Conservation (phyloP, 306 rosid species). For the Myrica gale region DNA sequence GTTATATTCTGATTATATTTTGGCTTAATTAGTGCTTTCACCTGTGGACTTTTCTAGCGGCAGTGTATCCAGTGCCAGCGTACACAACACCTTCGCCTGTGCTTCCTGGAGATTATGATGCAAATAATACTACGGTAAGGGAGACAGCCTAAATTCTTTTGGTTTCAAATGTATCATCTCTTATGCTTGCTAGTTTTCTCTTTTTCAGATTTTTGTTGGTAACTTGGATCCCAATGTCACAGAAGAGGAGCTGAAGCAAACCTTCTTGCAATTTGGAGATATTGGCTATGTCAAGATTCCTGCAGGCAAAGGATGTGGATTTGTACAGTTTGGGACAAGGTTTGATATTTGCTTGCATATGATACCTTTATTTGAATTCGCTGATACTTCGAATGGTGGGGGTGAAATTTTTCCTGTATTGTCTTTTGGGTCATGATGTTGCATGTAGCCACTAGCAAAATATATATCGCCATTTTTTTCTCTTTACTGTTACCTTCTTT, state of each 20-base stretch:
- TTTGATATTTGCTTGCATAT: slow-evolving; percentile 23
- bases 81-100: slow-evolving; percentile 55
- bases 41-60: slow-evolving; percentile 35
- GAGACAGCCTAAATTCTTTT: not conserved
- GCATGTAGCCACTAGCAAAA: not conserved
- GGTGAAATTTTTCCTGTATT: slow-evolving; percentile 18
- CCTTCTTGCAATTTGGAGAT: slow-evolving; percentile 79
- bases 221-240: slow-evolving; percentile 77
- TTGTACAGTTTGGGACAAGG: slow-evolving; percentile 83
- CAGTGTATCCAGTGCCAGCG: slow-evolving; percentile 57
- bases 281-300: slow-evolving; percentile 66
- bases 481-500: not conserved
- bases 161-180: slow-evolving; percentile 8
- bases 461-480: not conserved
- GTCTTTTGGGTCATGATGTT: not conserved
- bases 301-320: slow-evolving; percentile 79
- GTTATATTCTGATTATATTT: slow-evolving; percentile 11
- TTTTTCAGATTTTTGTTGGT: slow-evolving; percentile 70
- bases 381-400: slow-evolving; percentile 19
- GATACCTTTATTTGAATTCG: slow-evolving; percentile 18
- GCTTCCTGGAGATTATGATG: slow-evolving; percentile 61
- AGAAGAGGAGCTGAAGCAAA: slow-evolving; percentile 85
- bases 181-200: slow-evolving; percentile 27
- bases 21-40: slow-evolving; percentile 17
- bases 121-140: slow-evolving; percentile 80